A percentile compares a stretch with the other conserved stretches of the same genome.
These are phyloP conservation scores for Fallopia convolvulus DNA, from an alignment of 148 eudicot species.

Conservation along the genomic window DNA sequence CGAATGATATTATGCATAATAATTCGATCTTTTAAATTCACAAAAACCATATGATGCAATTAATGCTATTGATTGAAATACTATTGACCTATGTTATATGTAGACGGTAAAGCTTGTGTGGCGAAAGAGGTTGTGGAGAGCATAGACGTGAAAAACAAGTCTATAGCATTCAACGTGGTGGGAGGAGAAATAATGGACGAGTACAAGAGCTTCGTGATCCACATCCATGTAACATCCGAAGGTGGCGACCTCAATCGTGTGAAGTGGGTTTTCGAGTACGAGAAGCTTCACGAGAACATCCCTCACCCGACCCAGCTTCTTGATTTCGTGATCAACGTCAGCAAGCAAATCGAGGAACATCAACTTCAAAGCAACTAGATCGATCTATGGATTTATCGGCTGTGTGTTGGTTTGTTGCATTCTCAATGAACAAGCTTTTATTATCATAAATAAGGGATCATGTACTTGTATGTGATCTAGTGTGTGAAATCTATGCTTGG, in stretches of 20 bases:
- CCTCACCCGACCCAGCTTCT: not conserved
- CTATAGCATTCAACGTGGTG: slow-evolving; percentile 4
- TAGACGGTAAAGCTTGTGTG: slow-evolving; percentile 12
- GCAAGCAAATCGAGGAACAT: slow-evolving; percentile 9
- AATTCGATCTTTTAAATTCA: too few relatives aligned
- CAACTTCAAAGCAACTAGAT: not conserved
- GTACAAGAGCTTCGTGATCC: not conserved
- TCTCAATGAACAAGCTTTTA: not conserved
- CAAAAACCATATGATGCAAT: too few relatives aligned
- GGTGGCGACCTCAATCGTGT: not conserved
- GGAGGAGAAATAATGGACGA: slow-evolving; percentile 8
- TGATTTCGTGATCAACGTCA: not conserved
- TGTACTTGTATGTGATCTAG: not conserved
- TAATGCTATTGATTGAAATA: too few relatives aligned
- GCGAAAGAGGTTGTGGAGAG: slow-evolving; percentile 12
- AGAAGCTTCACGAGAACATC: slow-evolving; percentile 5
- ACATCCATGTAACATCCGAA: not conserved
- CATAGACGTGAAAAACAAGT: slow-evolving; percentile 11
- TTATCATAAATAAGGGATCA: not conserved
- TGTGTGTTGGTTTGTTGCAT: not conserved
- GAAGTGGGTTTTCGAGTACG: slow-evolving; percentile 9
- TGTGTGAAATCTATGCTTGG: not conserved
- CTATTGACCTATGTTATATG: not conserved
- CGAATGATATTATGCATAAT: too few relatives aligned
- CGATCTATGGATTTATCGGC: not conserved